A percentile compares a stretch with the other conserved stretches of the same genome.
phyloP scores from a whole-genome alignment of 441 rosid species.

The Bocquillonia castaneifolia region DNA sequence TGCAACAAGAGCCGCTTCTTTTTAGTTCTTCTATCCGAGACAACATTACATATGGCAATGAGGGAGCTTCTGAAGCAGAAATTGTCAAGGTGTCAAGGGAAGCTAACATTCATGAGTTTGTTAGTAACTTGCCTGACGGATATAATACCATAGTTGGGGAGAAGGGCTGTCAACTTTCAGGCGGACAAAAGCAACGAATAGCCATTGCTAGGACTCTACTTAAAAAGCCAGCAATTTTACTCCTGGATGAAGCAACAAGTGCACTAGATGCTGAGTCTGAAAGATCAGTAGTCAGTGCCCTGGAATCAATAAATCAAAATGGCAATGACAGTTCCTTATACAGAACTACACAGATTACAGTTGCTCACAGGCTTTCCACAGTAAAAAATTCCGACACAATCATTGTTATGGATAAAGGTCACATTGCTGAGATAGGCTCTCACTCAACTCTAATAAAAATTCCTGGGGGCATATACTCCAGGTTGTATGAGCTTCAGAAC shows the following conservation, averaged over 20 bases:
- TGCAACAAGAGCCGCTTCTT: constrained; percentile 48
- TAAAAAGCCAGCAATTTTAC: constrained; percentile 53
- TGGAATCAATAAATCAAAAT: constrained; percentile 33
- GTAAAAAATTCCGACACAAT: constrained; percentile 46
- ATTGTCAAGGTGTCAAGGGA: constrained; percentile 43
- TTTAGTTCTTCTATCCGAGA: constrained; percentile 37
- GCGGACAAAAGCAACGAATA: constrained; percentile 64
- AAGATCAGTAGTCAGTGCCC: constrained; percentile 43
- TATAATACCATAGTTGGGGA: constrained; percentile 61
- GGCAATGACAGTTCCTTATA: constrained; percentile 22
- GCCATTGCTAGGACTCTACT: constrained; percentile 58
- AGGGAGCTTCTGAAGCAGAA: constrained; percentile 47
- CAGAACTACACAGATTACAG: constrained; percentile 48
- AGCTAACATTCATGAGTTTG: constrained; percentile 52
- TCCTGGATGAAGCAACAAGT: constrained; percentile 68
- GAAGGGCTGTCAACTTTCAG: constrained; percentile 66
- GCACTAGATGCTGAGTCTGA: constrained; percentile 64
- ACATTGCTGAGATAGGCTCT: constrained; percentile 50
- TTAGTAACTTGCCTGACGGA: constrained; percentile 50
- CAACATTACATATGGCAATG: constrained; percentile 35
- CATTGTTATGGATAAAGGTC: constrained; percentile 53
- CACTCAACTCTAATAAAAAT: constrained; percentile 39
- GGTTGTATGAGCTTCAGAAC: constrained; percentile 40
- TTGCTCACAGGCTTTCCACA: constrained; percentile 63
- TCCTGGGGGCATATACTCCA: constrained; percentile 46